Conservation (phyloP, 2,329 filamentous ascomycete genomes). For the Colletotrichum lupini region DNA sequence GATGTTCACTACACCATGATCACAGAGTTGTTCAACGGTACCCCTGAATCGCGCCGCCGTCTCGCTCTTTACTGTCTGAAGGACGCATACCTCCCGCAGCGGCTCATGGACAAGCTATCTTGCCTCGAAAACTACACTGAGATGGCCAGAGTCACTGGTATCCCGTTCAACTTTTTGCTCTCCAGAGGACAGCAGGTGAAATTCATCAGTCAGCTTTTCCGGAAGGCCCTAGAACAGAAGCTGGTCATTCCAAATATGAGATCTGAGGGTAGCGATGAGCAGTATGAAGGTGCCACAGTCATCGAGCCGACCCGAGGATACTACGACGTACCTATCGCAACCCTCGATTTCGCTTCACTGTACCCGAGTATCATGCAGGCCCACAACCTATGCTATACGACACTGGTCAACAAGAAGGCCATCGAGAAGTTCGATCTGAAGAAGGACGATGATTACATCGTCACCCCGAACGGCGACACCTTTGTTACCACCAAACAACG, state of each 20-base stretch:
- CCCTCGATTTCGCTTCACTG: conserved; percentile 97
- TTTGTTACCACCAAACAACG: conserved; percentile 90
- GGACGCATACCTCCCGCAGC: conserved; percentile 93
- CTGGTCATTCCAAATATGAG: conserved; percentile 91
- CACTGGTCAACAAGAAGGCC: conserved; percentile 81
- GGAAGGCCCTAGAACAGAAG: conserved; percentile 92
- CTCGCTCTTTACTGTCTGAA: conserved; percentile 97
- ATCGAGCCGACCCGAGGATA: conserved; percentile 95
- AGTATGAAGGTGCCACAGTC: conserved; percentile 97
- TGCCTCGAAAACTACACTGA: conserved; percentile 99
- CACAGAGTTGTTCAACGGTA: conserved; percentile 96
- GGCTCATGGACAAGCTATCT: conserved; percentile 96
- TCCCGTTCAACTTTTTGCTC: conserved; percentile 95
- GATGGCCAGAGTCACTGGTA: conserved; percentile 99
- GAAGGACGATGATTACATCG: conserved; percentile 95
- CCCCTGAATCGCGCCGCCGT: conserved; percentile 89
- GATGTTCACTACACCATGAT: conserved; percentile 99
- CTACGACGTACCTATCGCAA: conserved; percentile 94
- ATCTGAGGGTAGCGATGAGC: conserved; percentile 79
- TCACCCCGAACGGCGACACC: conserved; percentile 93
- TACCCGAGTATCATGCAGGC: conserved; percentile 99
- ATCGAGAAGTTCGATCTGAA: conserved; percentile 81
- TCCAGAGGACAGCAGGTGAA: conserved; percentile 96
- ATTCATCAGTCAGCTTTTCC: conserved; percentile 96
- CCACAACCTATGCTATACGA: conserved; percentile 98